phyloP scores from a whole-genome alignment of 805 yeast genomes.

The Sugiyamaella marilandica region DNA sequence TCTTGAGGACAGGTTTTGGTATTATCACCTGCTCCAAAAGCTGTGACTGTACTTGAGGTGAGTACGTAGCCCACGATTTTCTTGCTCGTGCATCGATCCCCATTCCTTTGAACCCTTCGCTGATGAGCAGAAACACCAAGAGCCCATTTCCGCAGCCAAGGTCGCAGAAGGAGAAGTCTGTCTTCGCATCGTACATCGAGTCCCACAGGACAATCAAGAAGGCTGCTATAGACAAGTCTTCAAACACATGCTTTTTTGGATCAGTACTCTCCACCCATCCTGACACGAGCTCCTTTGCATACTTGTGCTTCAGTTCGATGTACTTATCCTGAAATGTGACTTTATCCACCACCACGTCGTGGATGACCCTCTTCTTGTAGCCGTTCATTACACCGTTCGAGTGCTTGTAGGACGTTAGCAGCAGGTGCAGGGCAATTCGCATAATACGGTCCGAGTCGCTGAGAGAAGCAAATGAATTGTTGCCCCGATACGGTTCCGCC shows the following conservation, averaged over 20 bases:
- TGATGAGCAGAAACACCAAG: constrained; percentile 63
- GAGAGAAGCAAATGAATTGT: constrained; percentile 1
- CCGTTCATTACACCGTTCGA: constrained; percentile 80
- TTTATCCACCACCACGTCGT: constrained; percentile 80
- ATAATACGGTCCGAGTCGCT: constrained; percentile 50
- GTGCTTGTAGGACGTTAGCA: constrained; percentile 78
- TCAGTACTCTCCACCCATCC: constrained; percentile 93
- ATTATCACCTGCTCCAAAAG: constrained; percentile 74
- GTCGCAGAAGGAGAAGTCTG: constrained; percentile 69
- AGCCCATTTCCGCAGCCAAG: constrained; percentile 95
- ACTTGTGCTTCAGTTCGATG: constrained; percentile 72
- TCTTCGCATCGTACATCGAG: constrained; percentile 39
- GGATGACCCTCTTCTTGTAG: constrained; percentile 81
- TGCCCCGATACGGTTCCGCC: constrained; percentile 33
- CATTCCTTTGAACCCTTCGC: constrained; percentile 76
- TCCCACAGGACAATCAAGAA: constrained; percentile 85
- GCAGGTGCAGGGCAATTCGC: constrained; percentile 74
- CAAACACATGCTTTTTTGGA: constrained; percentile 93
- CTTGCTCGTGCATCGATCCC: constrained; percentile 90
- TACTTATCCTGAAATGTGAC: constrained; percentile 79
- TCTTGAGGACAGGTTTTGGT: constrained; percentile 45
- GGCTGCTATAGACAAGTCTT: constrained; percentile 93
- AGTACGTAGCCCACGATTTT: constrained; percentile 80
- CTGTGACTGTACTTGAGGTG: constrained; percentile 52
- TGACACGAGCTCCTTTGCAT: constrained; percentile 68